phyloP scores from a whole-genome alignment of 192 early-diverging fungal genomes.

The Backusella circina region DNA sequence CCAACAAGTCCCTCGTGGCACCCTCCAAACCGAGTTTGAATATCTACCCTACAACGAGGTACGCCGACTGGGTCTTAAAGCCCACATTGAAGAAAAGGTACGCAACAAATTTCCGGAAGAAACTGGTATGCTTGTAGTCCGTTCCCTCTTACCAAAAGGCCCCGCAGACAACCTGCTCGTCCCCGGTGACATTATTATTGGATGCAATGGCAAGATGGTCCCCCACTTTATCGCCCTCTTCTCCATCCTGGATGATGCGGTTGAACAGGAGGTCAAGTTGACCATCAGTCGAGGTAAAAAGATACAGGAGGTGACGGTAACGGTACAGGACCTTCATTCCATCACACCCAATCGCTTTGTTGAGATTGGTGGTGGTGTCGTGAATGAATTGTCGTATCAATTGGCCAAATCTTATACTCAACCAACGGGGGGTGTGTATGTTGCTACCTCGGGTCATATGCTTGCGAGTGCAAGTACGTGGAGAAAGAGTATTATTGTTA shows the following conservation, averaged over 20 bases:
- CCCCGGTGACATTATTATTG: slow-evolving; percentile 69
- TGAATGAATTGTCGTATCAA: slow-evolving; percentile 76
- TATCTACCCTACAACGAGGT: slow-evolving; percentile 71
- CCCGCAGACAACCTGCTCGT: slow-evolving; percentile 59
- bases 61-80: slow-evolving; percentile 67
- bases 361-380: slow-evolving; percentile 79
- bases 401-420: slow-evolving; percentile 67
- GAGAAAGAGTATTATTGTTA: slow-evolving; percentile 65
- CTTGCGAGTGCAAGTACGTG: slow-evolving; percentile 61
- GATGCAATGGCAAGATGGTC: slow-evolving; percentile 58
- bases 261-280: slow-evolving; percentile 48
- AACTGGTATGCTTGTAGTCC: slow-evolving; percentile 69
- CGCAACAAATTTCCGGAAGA: slow-evolving; percentile 59
- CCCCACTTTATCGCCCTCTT: slow-evolving; percentile 73
- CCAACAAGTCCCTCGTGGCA: slow-evolving; percentile 61
- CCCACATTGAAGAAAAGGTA: slow-evolving; percentile 60
- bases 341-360: slow-evolving; percentile 84
- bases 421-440: slow-evolving; percentile 82
- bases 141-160: slow-evolving; percentile 62
- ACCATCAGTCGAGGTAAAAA: slow-evolving; percentile 58
- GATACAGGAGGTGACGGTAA: slow-evolving; percentile 38
- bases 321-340: slow-evolving; percentile 68
- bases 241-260: slow-evolving; percentile 56
- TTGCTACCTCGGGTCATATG: slow-evolving; percentile 68
- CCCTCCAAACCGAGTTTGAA: slow-evolving; percentile 69